Percentiles rank a stretch among this genome's conserved stretches.
phyloP scores from a whole-genome alignment of 2,329 filamentous ascomycete genomes.

The Pseudopithomyces chartarum region DNA sequence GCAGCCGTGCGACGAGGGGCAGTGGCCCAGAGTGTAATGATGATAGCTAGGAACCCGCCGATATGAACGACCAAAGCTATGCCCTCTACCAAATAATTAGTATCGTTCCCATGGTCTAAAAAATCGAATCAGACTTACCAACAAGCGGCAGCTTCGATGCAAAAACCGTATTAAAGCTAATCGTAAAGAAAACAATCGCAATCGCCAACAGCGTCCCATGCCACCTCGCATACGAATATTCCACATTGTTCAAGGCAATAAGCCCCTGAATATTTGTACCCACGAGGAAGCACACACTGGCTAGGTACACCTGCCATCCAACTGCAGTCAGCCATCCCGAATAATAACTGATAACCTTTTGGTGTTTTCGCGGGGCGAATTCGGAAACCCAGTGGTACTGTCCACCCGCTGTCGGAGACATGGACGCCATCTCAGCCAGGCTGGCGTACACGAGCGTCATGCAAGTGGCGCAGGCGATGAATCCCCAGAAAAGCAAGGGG shows the following conservation, averaged over 20 bases:
- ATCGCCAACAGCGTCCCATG: slow-evolving; percentile 56
- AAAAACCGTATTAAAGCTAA: slow-evolving; percentile 48
- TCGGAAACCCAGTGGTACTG: slow-evolving; percentile 29
- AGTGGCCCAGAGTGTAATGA: slow-evolving; percentile 37
- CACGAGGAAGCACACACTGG: slow-evolving; percentile 48
- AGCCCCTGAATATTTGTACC: slow-evolving; percentile 49
- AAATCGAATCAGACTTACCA: not conserved
- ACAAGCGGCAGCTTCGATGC: slow-evolving; percentile 11
- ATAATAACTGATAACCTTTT: slow-evolving; percentile 13
- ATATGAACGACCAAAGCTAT: slow-evolving; percentile 39
- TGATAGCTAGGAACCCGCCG: slow-evolving; percentile 47
- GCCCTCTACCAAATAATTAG: slow-evolving; percentile 13
- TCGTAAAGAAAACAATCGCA: slow-evolving; percentile 44
- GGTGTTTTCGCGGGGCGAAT: slow-evolving; percentile 17
- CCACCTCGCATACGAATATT: slow-evolving; percentile 49
- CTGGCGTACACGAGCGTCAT: slow-evolving; percentile 31
- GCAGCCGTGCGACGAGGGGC: slow-evolving; percentile 21
- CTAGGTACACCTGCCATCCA: slow-evolving; percentile 52
- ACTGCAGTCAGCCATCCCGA: slow-evolving; percentile 52
- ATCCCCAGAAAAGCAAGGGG: slow-evolving; percentile 38
- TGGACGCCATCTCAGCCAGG: slow-evolving; percentile 40
- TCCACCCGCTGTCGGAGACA: slow-evolving; percentile 26
- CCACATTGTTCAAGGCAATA: slow-evolving; percentile 44
- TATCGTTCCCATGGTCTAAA: too few relatives aligned
- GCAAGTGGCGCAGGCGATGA: slow-evolving; percentile 32